Conservation (phyloP, 495 filamentous ascomycete species). For the Aspergillus cavernicola region DNA sequence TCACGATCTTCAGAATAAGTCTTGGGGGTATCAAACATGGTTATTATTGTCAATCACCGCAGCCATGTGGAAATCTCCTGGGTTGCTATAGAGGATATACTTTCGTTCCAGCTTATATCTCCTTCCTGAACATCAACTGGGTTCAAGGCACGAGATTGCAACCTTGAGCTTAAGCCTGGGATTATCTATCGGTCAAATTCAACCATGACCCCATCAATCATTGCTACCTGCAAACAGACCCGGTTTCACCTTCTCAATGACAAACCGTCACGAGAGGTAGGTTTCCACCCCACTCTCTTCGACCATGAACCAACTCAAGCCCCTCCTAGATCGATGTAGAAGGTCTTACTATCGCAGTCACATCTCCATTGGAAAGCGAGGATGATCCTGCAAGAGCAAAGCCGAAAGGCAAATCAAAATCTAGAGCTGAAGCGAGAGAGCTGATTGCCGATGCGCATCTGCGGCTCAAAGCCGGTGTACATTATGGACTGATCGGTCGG, state of each 20-base stretch:
- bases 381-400: slow-evolving; percentile 34
- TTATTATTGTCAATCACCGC: background rate
- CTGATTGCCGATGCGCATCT: slow-evolving; percentile 65
- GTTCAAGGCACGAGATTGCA: too few relatives aligned
- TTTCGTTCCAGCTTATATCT: too few relatives aligned
- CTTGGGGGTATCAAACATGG: background rate
- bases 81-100: too few relatives aligned
- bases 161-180: background rate
- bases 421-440: slow-evolving; percentile 55
- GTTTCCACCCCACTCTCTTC: background rate
- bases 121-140: too few relatives aligned
- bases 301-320: background rate
- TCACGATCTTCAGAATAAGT: background rate
- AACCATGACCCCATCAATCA: slow-evolving; percentile 28
- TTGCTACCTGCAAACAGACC: slow-evolving; percentile 47
- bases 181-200: background rate
- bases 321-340: slow-evolving; percentile 59
- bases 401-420: slow-evolving; percentile 50
- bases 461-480: slow-evolving; percentile 62
- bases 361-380: slow-evolving; percentile 23
- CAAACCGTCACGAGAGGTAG: slow-evolving; percentile 38
- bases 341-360: slow-evolving; percentile 60
- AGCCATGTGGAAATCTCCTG: too few relatives aligned
- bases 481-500: slow-evolving; percentile 71
- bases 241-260: slow-evolving; percentile 44